phyloP scores from a whole-genome alignment of 2,329 filamentous ascomycete species.

The Elsinoe arachidis region DNA sequence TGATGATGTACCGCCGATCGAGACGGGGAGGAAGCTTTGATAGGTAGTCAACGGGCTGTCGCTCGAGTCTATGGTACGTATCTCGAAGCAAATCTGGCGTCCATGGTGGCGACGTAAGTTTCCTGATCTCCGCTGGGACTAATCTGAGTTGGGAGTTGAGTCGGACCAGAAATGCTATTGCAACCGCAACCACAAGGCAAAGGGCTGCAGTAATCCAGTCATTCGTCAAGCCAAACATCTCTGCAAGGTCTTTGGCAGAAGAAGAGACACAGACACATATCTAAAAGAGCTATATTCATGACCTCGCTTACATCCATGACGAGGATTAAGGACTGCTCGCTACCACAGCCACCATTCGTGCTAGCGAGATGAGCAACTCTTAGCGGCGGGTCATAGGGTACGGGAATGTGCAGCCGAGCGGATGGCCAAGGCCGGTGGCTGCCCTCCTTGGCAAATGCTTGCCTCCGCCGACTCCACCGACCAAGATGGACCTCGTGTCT shows the following conservation, averaged over 20 bases:
- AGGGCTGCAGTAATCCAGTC: not conserved
- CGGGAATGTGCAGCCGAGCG: no score
- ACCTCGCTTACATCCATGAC: no score
- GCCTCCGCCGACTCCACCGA: no score
- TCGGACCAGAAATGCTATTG: not conserved
- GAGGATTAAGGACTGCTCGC: no score
- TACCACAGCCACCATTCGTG: no score
- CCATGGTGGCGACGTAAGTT: not conserved
- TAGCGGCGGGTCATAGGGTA: no score
- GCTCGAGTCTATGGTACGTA: not conserved
- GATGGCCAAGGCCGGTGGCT: no score
- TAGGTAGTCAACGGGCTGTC: not conserved
- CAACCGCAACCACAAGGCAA: not conserved
- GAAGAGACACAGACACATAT: no score
- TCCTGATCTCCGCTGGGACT: not conserved
- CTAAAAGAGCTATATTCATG: no score
- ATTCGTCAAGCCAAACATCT: not conserved
- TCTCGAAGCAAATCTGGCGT: not conserved
- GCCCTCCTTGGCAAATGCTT: no score
- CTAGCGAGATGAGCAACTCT: no score
- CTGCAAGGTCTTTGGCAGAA: not conserved
- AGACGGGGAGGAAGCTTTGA: not conserved
- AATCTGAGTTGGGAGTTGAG: not conserved
- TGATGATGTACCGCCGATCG: not conserved
- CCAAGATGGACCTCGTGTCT: no score